These are phyloP conservation scores for Leccinum variicolor DNA, from an alignment of 768 basidiomycete species.

Conservation along the genomic window DNA sequence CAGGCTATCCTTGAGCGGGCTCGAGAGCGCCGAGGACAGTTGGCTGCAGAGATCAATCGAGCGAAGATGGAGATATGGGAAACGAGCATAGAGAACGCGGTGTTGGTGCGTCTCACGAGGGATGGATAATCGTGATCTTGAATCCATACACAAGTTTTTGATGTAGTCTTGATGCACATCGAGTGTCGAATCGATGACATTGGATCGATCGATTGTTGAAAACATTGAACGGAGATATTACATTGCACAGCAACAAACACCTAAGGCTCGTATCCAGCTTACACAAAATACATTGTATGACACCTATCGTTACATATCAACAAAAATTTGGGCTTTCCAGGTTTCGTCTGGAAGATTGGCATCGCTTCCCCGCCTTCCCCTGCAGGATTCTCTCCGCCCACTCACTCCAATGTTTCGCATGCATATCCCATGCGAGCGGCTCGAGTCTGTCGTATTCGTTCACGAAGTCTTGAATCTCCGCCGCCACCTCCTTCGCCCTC, in stretches of 20 bases:
- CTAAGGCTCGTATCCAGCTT: conserved; percentile 11
- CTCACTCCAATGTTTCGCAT: conserved; percentile 19
- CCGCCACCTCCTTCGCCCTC: conserved; percentile 43
- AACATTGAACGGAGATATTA: background rate
- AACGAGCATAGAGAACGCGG: conserved; percentile 66
- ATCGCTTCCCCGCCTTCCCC: conserved; percentile 4
- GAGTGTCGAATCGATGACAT: background rate
- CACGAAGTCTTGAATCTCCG: conserved; percentile 27
- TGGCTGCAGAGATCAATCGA: conserved; percentile 53
- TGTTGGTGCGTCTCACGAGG: conserved; percentile 46
- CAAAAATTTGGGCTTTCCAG: conserved; percentile 10
- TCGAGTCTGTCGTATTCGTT: conserved; percentile 22
- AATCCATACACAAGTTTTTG: background rate
- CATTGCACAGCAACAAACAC: background rate
- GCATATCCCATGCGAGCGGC: conserved; percentile 14
- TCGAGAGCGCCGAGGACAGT: conserved; percentile 46
- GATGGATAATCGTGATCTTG: conserved; percentile 14
- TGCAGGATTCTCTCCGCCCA: conserved; percentile 9
- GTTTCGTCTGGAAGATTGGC: conserved; percentile 16
- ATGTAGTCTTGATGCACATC: background rate
- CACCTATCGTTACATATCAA: conserved; percentile 2
- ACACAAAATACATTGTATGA: conserved; percentile 24
- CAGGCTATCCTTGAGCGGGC: conserved; percentile 51
- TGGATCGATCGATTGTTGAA: background rate
- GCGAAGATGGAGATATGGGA: conserved; percentile 74